phyloP scores from a whole-genome alignment of 148 eudicot species.

The Nepenthes mirabilis region DNA sequence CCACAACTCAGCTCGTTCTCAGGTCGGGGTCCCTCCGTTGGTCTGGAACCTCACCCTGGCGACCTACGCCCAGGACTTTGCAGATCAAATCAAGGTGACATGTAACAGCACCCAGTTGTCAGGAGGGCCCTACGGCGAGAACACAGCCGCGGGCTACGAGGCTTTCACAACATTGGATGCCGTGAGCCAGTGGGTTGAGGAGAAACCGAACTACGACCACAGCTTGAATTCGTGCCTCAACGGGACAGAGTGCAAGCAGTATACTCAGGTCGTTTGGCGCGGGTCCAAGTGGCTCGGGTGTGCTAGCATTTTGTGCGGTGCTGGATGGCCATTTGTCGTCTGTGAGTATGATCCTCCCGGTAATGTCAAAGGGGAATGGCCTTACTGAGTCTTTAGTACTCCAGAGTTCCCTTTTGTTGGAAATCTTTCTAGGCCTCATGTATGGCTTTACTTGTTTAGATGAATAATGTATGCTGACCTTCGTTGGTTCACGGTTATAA shows the following conservation, averaged over 20 bases:
- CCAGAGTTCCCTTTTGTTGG: background rate
- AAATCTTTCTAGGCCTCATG: background rate
- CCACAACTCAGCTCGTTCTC: constrained; percentile 15
- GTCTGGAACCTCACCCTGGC: constrained; percentile 18
- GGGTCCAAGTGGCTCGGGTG: background rate
- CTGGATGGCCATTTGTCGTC: background rate
- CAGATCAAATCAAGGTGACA: background rate
- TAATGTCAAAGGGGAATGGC: background rate
- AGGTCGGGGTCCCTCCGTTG: constrained; percentile 15
- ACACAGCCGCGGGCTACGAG: constrained; percentile 12
- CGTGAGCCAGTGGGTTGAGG: constrained; percentile 12
- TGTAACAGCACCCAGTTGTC: constrained; percentile 7
- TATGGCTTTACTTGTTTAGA: too few species aligned
- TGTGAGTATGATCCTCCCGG: constrained; percentile 3
- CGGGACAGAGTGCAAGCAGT: background rate
- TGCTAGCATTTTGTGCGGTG: background rate
- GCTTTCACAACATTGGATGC: constrained; percentile 8
- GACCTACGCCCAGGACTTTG: constrained; percentile 7
- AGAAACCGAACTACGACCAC: constrained; percentile 16
- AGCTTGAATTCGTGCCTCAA: background rate
- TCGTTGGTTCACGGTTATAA: too few species aligned
- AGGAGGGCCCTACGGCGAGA: constrained; percentile 21
- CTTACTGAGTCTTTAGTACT: background rate
- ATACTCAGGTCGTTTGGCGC: constrained; percentile 4
- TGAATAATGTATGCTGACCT: too few species aligned